Base-by-base conservation (phyloP, 1,284 basidiomycete species). In the Athelia psychrophila region DNA sequence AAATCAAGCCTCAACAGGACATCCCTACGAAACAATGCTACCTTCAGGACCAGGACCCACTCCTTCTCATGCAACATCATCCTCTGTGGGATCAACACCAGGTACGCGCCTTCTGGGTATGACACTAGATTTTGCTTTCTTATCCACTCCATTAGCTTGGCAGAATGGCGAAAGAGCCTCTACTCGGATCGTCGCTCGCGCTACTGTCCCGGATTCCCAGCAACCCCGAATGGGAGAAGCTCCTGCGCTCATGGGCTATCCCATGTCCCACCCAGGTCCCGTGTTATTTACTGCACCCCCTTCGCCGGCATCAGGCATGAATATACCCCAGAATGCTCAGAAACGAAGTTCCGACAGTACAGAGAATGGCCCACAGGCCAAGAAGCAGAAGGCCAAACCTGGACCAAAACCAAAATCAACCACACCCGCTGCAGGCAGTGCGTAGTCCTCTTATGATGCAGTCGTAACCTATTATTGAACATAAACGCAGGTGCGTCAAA, bases 111-210 rank as follows among this genome's bases (percentile, higher is more conserved):
- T n/a, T 30, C 5, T 30, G 13, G 13, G 13, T 30, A 13, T 6
- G 27, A 6, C 27, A 30, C 27, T 5, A 6, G 6, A 30, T 30
- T 30, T 30, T 30, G 6, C 5, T 6, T 30, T 30, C 27, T 30
- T 30, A 30, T 30, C 13, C 27, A 6, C n/a, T 6, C 8, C 24
- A 54, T 52, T 56, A 78, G 76, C 65, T 57, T 81, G 73, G 66
- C 80, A 83, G 69, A 54, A 59, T 49, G 59, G 71, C 63, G 76
- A 84, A 62, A 69, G 81, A 54, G 77, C 73, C 54, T 82, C 81
- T 61, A 62, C 81, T 65, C 81, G 81, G 60, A 59, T 84, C 59
- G 75, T 74, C 49, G 79, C 79, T 24, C 81, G 82, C 47, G 77
- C 69, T 38, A 65, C 71, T 18, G 62, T 65, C 23, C 63, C 68